Evolutionary conservation across 73 alveolate species (phyloP).

Genomic region (Paramecium octaurelia): DNA sequence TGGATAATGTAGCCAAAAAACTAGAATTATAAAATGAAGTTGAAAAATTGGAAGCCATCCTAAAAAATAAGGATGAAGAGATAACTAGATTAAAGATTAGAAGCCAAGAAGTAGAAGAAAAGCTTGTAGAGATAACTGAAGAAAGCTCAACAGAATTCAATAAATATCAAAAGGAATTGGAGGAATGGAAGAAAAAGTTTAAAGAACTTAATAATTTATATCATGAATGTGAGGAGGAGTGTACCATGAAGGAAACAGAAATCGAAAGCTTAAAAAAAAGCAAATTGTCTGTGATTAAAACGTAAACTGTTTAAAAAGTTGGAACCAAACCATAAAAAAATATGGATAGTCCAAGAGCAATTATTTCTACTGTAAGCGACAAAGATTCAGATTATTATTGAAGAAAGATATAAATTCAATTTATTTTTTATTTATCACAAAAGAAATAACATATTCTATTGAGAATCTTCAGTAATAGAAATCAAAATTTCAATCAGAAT

Average conservation of each 20-base stretch:
- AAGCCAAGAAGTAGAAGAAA: background rate
- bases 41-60: background rate
- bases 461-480: background rate
- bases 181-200: background rate
- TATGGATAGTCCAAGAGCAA: slow-evolving; percentile 24
- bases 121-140: background rate
- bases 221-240: slow-evolving; percentile 15
- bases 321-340: background rate
- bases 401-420: background rate
- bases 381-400: slow-evolving; percentile 19
- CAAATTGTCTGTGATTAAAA: background rate
- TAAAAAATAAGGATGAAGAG: background rate
- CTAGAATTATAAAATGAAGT: background rate
- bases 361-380: background rate
- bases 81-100: background rate
- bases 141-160: background rate
- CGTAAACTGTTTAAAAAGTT: background rate
- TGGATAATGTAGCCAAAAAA: background rate
- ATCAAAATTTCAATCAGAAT: background rate
- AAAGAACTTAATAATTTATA: background rate
- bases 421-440: background rate
- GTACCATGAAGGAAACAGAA: slow-evolving; percentile 19
- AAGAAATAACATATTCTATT: background rate
- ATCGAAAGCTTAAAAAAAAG: slow-evolving; percentile 26
- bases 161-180: background rate